phyloP scores from a whole-genome alignment of 176 grass and related monocot species.

The Musa acuminata region DNA sequence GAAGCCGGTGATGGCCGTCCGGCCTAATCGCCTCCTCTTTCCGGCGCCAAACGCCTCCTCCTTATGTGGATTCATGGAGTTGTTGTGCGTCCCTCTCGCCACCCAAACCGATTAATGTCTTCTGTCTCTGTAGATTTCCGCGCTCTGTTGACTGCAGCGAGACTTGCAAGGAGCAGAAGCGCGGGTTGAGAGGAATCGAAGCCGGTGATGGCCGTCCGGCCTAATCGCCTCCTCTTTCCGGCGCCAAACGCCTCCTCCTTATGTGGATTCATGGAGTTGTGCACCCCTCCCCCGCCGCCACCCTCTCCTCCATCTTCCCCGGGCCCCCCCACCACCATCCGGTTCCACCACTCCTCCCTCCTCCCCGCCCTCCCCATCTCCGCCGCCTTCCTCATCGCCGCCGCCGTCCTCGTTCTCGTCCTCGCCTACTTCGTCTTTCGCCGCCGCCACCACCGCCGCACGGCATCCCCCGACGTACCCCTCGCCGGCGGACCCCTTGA shows the following conservation, averaged over 20 bases:
- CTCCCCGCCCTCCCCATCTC: neutral
- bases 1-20: neutral
- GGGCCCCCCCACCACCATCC: neutral
- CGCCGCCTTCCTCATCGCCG: neutral
- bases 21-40: neutral
- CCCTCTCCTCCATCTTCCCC: neutral
- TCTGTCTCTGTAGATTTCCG: too few relatives aligned
- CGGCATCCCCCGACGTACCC: neutral
- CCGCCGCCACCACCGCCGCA: neutral
- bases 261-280: neutral
- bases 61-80: neutral
- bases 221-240: neutral
- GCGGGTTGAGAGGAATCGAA: too few relatives aligned
- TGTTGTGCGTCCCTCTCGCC: neutral
- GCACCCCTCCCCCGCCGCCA: neutral
- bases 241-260: neutral
- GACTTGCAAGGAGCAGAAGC: too few relatives aligned
- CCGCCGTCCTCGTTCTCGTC: neutral
- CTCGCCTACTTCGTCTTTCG: neutral
- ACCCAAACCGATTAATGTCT: too few relatives aligned
- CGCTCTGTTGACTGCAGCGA: too few relatives aligned
- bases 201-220: neutral
- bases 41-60: neutral
- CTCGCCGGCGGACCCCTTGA: neutral
- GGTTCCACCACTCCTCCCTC: neutral